Conservation (phyloP, 805 yeast genomes). For the Candida lessepsii region DNA sequence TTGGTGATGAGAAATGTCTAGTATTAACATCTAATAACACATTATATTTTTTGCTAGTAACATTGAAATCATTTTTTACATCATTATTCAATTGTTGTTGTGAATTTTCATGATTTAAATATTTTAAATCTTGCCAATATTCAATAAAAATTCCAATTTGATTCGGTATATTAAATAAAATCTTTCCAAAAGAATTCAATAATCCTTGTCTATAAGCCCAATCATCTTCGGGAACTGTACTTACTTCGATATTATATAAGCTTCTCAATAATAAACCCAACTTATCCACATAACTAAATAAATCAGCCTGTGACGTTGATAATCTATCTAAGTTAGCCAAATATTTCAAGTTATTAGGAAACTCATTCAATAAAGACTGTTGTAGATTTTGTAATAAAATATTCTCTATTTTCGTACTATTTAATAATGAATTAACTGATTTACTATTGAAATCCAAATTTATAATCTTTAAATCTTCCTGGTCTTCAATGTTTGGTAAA, state of each 20-base stretch:
- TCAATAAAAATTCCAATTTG: conserved; percentile 35
- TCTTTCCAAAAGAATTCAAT: conserved; percentile 26
- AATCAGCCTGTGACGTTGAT: conserved; percentile 29
- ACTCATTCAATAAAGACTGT: conserved; percentile 21
- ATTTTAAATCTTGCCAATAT: conserved; percentile 36
- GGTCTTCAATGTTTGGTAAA: conserved; percentile 9
- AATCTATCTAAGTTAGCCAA: conserved; percentile 36
- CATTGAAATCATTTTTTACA: conserved; percentile 12
- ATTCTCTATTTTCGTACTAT: conserved; percentile 19
- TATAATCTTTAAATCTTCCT: conserved; percentile 14
- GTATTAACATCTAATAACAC: conserved; percentile 24
- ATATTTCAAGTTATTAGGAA: conserved; percentile 36
- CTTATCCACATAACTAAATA: conserved; percentile 30
- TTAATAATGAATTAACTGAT: conserved; percentile 21
- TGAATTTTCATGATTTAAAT: conserved; percentile 28
- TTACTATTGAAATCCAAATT: conserved; percentile 16
- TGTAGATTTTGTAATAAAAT: conserved; percentile 29
- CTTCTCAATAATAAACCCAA: conserved; percentile 28
- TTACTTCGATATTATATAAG: conserved; percentile 24
- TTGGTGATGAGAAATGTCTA: conserved; percentile 9
- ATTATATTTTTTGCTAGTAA: conserved; percentile 20
- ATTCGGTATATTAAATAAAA: conserved; percentile 25
- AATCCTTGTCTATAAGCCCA: conserved; percentile 26
- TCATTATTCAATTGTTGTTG: conserved; percentile 8
- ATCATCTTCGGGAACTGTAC: conserved; percentile 7